phyloP scores from a whole-genome alignment of 2,329 filamentous ascomycete species.

The Paecilomyces dactylethromorphus region DNA sequence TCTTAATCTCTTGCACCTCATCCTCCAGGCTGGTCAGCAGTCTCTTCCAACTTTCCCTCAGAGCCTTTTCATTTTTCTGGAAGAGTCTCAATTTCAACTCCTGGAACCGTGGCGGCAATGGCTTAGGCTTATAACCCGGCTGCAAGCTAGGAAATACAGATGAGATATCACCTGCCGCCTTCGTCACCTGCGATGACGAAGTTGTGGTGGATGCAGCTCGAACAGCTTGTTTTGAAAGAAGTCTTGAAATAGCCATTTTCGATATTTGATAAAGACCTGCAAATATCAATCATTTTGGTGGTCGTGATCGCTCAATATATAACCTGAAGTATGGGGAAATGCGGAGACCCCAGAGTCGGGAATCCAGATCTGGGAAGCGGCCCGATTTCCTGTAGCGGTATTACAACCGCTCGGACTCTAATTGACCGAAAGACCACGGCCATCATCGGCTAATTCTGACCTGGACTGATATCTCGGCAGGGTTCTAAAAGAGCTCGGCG shows the following conservation, averaged over 20 bases:
- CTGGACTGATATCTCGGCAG: no score
- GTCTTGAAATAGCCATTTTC: conserved; percentile 22
- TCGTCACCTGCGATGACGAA: conserved; percentile 28
- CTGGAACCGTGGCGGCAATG: conserved; percentile 36
- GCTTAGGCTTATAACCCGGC: conserved; percentile 35
- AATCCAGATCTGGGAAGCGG: conserved; percentile 6
- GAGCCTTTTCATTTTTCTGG: conserved; percentile 30
- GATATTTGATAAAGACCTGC: neutral
- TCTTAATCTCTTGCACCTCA: conserved; percentile 36
- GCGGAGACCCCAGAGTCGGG: conserved; percentile 2
- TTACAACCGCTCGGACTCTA: conserved; percentile 3
- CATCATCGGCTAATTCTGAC: neutral
- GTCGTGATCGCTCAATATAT: neutral
- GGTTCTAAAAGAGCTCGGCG: no score
- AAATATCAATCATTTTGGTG: neutral
- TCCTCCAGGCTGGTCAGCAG: conserved; percentile 32
- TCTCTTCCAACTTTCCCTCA: conserved; percentile 37
- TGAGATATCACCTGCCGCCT: conserved; percentile 41
- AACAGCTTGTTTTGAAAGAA: conserved; percentile 20
- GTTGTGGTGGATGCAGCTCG: conserved; percentile 26
- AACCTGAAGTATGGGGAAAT: neutral
- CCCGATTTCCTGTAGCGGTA: conserved; percentile 6
- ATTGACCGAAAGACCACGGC: neutral
- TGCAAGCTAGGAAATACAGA: conserved; percentile 42
- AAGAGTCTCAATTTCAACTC: conserved; percentile 35